A percentile compares a stretch with the other conserved stretches of the same genome.
These are phyloP conservation scores for Xylaria sp. DNA, from an alignment of 2,329 filamentous ascomycete species.

Conservation along the genomic window DNA sequence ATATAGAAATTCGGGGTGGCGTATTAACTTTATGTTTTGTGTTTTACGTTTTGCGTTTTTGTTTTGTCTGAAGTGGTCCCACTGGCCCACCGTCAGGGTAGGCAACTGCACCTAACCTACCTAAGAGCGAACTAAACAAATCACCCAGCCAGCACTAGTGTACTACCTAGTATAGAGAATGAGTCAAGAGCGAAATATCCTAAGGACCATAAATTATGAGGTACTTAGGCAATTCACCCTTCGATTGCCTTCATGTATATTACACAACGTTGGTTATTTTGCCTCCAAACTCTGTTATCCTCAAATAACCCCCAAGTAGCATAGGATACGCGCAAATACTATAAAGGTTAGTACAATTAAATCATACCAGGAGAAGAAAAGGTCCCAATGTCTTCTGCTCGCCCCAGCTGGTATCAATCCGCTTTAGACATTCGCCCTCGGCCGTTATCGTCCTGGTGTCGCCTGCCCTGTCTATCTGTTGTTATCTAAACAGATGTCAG, in stretches of 20 bases:
- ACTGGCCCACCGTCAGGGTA: too few species aligned
- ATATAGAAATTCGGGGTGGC: too few species aligned
- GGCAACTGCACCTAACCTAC: too few species aligned
- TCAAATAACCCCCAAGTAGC: conserved; percentile 1
- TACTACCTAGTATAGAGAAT: too few species aligned
- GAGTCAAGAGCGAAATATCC: neutral
- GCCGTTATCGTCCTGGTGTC: neutral
- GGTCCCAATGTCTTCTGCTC: neutral
- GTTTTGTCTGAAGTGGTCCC: too few species aligned
- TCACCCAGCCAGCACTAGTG: too few species aligned
- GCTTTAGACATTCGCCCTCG: neutral
- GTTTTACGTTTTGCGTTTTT: too few species aligned
- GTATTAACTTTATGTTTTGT: too few species aligned
- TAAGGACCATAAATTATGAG: too few species aligned
- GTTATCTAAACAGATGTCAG: neutral
- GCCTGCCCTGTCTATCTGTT: neutral
- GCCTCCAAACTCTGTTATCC: neutral
- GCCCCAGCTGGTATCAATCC: neutral
- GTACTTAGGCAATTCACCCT: neutral
- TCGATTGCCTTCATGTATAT: neutral
- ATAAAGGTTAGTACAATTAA: conserved; percentile 2
- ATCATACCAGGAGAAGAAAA: neutral
- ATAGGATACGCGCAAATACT: neutral
- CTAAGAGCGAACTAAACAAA: too few species aligned
- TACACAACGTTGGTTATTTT: neutral